Conservation (phyloP, 1,139 yeast species). For the Yueomyces sp. region DNA sequence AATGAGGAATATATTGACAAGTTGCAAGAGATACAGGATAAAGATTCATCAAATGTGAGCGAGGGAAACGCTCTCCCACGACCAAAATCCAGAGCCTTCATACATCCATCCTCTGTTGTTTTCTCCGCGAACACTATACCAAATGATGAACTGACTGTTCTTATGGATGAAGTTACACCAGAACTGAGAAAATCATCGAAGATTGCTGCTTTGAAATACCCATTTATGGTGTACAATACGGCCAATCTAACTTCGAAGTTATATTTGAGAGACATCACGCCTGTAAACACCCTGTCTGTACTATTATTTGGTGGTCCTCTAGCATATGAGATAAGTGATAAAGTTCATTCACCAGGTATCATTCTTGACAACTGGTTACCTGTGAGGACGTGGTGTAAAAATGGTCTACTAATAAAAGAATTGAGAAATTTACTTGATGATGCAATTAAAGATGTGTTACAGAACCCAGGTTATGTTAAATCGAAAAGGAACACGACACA, state of each 20-base stretch:
- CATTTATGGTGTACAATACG: slow-evolving; percentile 44
- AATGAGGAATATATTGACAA: slow-evolving; percentile 36
- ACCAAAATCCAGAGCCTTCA: slow-evolving; percentile 58
- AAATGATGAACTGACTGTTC: slow-evolving; percentile 30
- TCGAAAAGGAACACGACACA: neutral
- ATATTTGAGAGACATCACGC: slow-evolving; percentile 66
- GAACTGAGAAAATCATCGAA: slow-evolving; percentile 18
- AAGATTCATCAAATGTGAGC: slow-evolving; percentile 5
- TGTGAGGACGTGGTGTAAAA: slow-evolving; percentile 83
- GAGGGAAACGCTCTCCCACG: slow-evolving; percentile 13
- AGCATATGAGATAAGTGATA: slow-evolving; percentile 46
- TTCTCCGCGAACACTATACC: slow-evolving; percentile 28
- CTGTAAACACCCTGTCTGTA: slow-evolving; percentile 58
- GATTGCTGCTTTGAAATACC: slow-evolving; percentile 28
- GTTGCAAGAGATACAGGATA: slow-evolving; percentile 8
- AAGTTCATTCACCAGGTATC: slow-evolving; percentile 45
- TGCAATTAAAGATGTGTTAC: slow-evolving; percentile 47
- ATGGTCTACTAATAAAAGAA: slow-evolving; percentile 72
- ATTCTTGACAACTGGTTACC: slow-evolving; percentile 73
- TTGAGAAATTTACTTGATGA: slow-evolving; percentile 54
- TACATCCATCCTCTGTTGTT: slow-evolving; percentile 73
- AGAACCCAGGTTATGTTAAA: slow-evolving; percentile 24
- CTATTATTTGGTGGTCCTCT: slow-evolving; percentile 71
- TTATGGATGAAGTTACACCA: slow-evolving; percentile 11
- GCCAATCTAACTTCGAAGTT: slow-evolving; percentile 56